Evolutionary conservation across 2,329 filamentous ascomycete genomes (phyloP).

Genomic region (Penicillium decumbens): DNA sequence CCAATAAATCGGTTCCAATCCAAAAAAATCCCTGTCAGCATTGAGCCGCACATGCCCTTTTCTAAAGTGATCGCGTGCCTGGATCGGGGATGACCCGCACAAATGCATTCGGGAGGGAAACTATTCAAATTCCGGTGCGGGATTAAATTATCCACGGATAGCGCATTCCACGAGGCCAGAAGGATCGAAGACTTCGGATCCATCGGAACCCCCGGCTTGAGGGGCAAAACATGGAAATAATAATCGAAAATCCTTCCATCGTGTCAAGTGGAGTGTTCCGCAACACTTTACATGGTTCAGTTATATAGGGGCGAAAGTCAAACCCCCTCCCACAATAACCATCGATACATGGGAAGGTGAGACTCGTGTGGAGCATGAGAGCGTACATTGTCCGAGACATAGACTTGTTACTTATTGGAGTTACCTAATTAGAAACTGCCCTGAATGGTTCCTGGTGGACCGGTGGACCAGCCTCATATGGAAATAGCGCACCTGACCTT

Average conservation of each 20-base stretch:
- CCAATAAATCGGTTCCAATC: not conserved
- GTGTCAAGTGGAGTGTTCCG: not conserved
- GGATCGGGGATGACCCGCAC: not conserved
- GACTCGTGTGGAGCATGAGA: slow-evolving; percentile 1
- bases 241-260: not conserved
- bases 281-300: not conserved
- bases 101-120: not conserved
- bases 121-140: not conserved
- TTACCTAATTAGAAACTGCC: not conserved
- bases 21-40: not conserved
- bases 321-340: not conserved
- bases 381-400: not conserved
- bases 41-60: not conserved
- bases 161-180: not conserved
- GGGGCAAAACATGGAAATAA: not conserved
- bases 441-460: not conserved
- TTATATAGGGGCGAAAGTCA: not conserved
- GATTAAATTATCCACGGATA: no score
- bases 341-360: not conserved
- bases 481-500: slow-evolving; percentile 5
- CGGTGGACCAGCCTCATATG: not conserved
- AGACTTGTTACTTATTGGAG: not conserved
- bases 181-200: not conserved
- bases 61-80: not conserved
- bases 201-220: not conserved